These are phyloP conservation scores for Xerocomus minutiporus DNA, from an alignment of 1,284 basidiomycete genomes.

Conservation along the genomic window DNA sequence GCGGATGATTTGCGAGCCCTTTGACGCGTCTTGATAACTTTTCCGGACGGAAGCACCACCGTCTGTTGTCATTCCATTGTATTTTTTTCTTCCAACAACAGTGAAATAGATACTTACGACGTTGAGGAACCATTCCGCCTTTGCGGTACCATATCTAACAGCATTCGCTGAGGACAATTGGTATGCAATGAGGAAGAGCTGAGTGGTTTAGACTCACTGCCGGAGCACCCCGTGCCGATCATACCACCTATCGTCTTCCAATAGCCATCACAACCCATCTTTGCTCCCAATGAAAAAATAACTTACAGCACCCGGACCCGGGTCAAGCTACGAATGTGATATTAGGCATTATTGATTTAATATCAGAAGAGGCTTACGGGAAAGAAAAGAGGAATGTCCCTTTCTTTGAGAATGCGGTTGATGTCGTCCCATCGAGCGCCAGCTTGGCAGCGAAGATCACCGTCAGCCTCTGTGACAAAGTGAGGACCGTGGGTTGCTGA, in stretches of 20 bases:
- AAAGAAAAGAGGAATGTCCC: constrained; percentile 67
- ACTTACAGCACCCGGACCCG: constrained; percentile 50
- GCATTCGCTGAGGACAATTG: constrained; percentile 57
- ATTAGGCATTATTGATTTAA: neutral
- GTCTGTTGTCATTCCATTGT: constrained; percentile 39
- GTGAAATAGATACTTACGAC: constrained; percentile 37
- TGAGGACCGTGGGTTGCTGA: neutral
- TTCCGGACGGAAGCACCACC: constrained; percentile 73
- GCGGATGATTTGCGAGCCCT: constrained; percentile 71
- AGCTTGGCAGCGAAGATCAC: constrained; percentile 75
- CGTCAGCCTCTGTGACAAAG: constrained; percentile 45
- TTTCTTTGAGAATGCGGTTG: constrained; percentile 68
- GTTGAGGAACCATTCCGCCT: constrained; percentile 70
- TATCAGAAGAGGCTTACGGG: constrained; percentile 43
- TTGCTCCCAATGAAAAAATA: constrained; percentile 1
- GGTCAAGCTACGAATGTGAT: constrained; percentile 41
- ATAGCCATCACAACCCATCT: constrained; percentile 8
- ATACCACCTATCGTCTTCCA: constrained; percentile 52
- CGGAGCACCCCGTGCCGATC: constrained; percentile 54
- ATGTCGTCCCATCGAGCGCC: constrained; percentile 88
- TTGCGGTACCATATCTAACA: constrained; percentile 76
- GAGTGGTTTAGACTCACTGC: constrained; percentile 38
- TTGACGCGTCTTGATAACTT: constrained; percentile 76
- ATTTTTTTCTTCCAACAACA: neutral
- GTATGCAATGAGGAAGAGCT: neutral